A percentile compares a stretch with the other conserved stretches of the same genome.
phyloP scores from a whole-genome alignment of 2,329 filamentous ascomycete genomes.

The Alternaria sp. region DNA sequence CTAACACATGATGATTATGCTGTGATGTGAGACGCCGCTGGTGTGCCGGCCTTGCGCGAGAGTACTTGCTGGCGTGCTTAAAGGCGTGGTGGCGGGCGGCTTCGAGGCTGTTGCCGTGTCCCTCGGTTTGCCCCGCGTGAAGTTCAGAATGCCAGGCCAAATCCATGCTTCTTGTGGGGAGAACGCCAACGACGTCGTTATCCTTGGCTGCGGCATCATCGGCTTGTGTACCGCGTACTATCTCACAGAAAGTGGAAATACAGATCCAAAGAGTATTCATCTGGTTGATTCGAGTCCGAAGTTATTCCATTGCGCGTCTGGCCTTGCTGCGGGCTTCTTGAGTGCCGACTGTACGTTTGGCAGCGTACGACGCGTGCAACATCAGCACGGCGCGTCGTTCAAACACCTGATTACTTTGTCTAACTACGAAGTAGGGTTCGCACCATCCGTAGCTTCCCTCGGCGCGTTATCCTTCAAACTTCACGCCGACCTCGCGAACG shows the following conservation, averaged over 20 bases:
- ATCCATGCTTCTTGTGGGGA: constrained; percentile 3
- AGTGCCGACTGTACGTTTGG: constrained; percentile 66
- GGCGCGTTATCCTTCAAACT: constrained; percentile 73
- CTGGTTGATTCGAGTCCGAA: constrained; percentile 63
- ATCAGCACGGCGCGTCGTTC: background rate
- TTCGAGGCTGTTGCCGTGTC: background rate
- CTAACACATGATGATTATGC: constrained; percentile 1
- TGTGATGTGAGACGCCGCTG: background rate
- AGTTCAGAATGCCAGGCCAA: constrained; percentile 1
- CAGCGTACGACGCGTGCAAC: background rate
- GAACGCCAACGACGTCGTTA: constrained; percentile 31
- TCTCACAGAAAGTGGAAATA: constrained; percentile 57
- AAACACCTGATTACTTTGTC: background rate
- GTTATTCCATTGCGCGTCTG: constrained; percentile 76
- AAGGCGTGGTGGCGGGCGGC: background rate
- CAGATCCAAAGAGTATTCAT: constrained; percentile 58
- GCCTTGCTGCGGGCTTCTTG: constrained; percentile 75
- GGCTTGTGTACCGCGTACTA: constrained; percentile 65
- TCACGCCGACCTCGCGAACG: constrained; percentile 68
- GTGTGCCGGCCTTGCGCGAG: background rate
- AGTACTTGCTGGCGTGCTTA: background rate
- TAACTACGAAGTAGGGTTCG: constrained; percentile 58
- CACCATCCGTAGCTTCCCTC: constrained; percentile 61
- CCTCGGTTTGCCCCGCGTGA: constrained; percentile 1
- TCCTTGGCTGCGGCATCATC: constrained; percentile 55